Base-by-base conservation (phyloP, 345 rosid species). In the Gossypium sturtianum region DNA sequence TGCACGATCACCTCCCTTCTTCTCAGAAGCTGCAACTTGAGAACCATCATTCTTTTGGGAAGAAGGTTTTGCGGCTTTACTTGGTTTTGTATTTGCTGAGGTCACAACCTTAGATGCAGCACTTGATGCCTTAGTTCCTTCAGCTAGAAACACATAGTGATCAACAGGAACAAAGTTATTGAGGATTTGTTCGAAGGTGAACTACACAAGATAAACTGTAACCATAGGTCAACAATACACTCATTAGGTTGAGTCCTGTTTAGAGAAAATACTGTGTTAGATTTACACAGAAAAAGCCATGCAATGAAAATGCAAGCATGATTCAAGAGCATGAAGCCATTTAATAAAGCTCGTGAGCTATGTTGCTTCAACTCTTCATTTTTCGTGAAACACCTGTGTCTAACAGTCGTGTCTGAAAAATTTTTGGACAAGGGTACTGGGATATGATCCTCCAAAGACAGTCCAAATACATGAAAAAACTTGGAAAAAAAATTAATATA, bases 1-100 rank as follows among this genome's bases (percentile, higher is more conserved):
- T 4, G 78, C 84, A 23, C 89, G 86, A 45, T 90, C 93, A 65
- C 86, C 87, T 45, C 90, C 94, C 72, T 89, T 92, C 87, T 88
- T 90, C 77, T 94, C 98, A 62, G 89, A 80, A 69, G 83, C 81
- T 25, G 87, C 86, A 80, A 83, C 79, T 48, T 86, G 64, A 56
- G 79, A 77, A 79, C 25, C 76, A 49, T 92, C 98, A 52, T 72
- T 84, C 85, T 86, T 94, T 81, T 83, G 89, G 54, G 88, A 74
- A 69, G 86, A 61, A n/a, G 88, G 70, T 80, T 89, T 94, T 16
- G 83, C 59, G 1, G 77, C 75, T 90, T 87, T 89, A 83, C 79
- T 70, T 17, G 84, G 79, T 76, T 93, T 91, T 16, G 78, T 79
- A 83, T 78, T 84, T 20, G 81, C 75, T 7, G 83, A 74, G 49